Evolutionary conservation across 2,329 filamentous ascomycete species (phyloP).

Genomic region (Huntiella omanensis): DNA sequence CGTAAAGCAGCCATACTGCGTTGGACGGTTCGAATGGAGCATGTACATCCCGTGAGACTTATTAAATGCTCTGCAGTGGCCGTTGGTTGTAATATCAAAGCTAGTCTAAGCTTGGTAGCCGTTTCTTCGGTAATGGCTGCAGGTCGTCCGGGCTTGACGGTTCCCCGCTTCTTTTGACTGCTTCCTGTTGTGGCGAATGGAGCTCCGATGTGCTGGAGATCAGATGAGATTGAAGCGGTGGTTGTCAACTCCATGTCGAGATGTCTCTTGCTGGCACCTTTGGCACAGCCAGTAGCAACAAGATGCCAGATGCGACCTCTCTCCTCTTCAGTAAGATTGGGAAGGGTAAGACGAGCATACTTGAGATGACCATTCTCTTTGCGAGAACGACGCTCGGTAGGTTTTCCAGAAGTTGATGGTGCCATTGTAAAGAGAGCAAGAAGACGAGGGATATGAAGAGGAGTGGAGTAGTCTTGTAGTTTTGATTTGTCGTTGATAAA

Average conservation of each 20-base stretch:
- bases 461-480: too few species aligned
- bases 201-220: neutral
- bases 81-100: slow-evolving; percentile 8
- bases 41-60: slow-evolving; percentile 8
- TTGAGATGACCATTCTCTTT: slow-evolving; percentile 8
- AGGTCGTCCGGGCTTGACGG: slow-evolving; percentile 5
- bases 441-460: too few species aligned
- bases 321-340: slow-evolving; percentile 6
- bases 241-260: slow-evolving; percentile 4
- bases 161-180: neutral
- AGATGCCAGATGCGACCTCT: slow-evolving; percentile 6
- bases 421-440: too few species aligned
- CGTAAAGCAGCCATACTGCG: slow-evolving; percentile 7
- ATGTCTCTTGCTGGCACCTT: slow-evolving; percentile 3
- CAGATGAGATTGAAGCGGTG: neutral
- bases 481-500: neutral
- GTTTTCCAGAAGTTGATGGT: too few species aligned
- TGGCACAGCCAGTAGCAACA: slow-evolving; percentile 3
- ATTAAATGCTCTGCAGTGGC: slow-evolving; percentile 11
- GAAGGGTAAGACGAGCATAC: slow-evolving; percentile 7
- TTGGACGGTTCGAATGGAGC: slow-evolving; percentile 10
- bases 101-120: slow-evolving; percentile 7
- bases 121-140: slow-evolving; percentile 9
- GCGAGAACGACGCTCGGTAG: neutral
- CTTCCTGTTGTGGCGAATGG: neutral